These are phyloP conservation scores for Mycena leptocephala DNA, from an alignment of 768 basidiomycete genomes.

Conservation along the genomic window DNA sequence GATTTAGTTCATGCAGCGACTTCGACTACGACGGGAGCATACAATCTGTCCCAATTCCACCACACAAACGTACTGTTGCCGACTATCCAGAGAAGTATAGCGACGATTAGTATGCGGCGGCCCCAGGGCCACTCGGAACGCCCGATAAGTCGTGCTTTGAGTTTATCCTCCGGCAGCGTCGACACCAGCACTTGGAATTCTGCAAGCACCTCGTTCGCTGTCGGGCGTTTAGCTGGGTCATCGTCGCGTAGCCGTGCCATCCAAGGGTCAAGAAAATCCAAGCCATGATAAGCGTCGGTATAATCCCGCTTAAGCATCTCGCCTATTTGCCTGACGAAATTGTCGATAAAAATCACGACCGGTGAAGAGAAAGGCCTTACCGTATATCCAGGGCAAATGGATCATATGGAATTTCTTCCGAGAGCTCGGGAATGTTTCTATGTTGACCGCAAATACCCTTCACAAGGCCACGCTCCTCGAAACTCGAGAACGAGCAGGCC, in stretches of 20 bases:
- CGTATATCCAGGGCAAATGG: slow-evolving; percentile 36
- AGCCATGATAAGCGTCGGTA: slow-evolving; percentile 22
- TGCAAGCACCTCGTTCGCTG: slow-evolving; percentile 21
- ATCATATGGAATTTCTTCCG: slow-evolving; percentile 35
- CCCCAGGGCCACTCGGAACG: slow-evolving; percentile 30
- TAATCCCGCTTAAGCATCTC: slow-evolving; percentile 38
- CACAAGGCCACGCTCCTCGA: slow-evolving; percentile 36
- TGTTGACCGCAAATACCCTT: slow-evolving; percentile 35
- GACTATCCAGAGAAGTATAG: slow-evolving; percentile 16
- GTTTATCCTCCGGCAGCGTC: slow-evolving; percentile 29
- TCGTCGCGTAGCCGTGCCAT: slow-evolving; percentile 32
- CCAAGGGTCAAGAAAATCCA: slow-evolving; percentile 32
- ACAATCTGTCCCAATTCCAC: slow-evolving; percentile 33
- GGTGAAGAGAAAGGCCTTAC: neutral
- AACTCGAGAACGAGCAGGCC: slow-evolving; percentile 35
- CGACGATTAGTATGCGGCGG: slow-evolving; percentile 5
- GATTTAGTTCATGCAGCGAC: neutral
- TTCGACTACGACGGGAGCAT: neutral
- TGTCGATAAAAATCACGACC: neutral
- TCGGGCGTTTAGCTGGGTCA: slow-evolving; percentile 31
- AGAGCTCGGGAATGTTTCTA: slow-evolving; percentile 37
- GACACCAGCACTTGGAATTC: slow-evolving; percentile 23
- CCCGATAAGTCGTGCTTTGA: slow-evolving; percentile 20
- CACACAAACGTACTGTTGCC: slow-evolving; percentile 26
- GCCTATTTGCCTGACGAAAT: slow-evolving; percentile 31